Evolutionary conservation across 108 stramenopile species (phyloP).

Genomic region (Tribonema minus): DNA sequence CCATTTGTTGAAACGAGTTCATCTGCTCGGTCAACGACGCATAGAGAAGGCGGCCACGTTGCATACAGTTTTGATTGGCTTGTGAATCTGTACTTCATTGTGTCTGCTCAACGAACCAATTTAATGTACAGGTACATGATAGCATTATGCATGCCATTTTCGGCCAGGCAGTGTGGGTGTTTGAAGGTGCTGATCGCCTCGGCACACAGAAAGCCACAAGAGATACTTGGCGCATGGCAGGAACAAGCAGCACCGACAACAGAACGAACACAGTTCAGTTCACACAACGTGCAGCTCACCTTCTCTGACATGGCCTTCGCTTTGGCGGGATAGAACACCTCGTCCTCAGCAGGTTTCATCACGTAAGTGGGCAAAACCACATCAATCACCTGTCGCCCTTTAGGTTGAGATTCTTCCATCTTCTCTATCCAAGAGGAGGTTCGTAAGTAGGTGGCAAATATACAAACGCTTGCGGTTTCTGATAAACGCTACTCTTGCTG

Average conservation of each 20-base stretch:
- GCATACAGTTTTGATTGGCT: too few species aligned
- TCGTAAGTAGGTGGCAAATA: too few species aligned
- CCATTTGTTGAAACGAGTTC: background rate
- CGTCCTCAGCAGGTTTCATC: conserved; percentile 31
- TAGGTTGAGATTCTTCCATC: background rate
- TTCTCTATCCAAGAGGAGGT: too few species aligned
- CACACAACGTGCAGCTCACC: background rate
- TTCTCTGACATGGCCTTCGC: conserved; percentile 35
- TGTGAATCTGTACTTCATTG: too few species aligned
- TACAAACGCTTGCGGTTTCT: too few species aligned
- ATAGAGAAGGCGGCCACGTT: too few species aligned
- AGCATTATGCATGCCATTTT: background rate
- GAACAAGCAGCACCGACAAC: background rate
- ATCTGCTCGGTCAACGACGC: background rate
- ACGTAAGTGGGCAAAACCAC: conserved; percentile 39
- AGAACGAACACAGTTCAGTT: background rate
- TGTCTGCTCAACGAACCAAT: too few species aligned
- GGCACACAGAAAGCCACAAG: background rate
- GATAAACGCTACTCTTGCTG: too few species aligned
- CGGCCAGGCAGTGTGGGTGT: background rate
- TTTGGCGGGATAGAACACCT: conserved; percentile 40
- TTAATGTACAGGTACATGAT: background rate
- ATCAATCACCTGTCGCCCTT: conserved; percentile 36
- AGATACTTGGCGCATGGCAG: background rate
- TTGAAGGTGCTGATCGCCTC: background rate